Evolutionary conservation across 176 grass and related monocot species (phyloP), one percentile per base, ranked within the genome.

Genomic region (Oryza officinalis): DNA sequence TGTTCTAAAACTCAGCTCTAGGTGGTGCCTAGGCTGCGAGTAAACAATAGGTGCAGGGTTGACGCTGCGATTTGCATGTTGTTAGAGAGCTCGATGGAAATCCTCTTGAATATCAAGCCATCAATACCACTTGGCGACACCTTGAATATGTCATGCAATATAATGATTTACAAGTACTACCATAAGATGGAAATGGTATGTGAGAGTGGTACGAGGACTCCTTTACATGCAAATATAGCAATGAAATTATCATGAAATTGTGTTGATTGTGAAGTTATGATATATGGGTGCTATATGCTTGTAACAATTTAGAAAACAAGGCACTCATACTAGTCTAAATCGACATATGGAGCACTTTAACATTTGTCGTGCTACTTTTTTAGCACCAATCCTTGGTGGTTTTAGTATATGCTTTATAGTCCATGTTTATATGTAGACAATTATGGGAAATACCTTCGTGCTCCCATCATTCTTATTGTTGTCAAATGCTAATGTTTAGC

Each of bases 401-500:
- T 57, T 57, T 69, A 15, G 27, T 79, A 65, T 83, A 67, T 45
- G 60, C 38, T 80, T 7, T 7, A 5, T 74, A 61, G 46, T 37
- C 78, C 20, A 38, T 54, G 26, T 46, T 28, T 25, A 50, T 60
- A 63, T 73, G 26, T 61, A 47, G 64, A 71, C 20, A 41, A 78
- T 41, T 86, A 28, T 65, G 30, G 23, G 65, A 65, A 82, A 83
- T 88, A 45, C 10, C 61, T 61, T 49, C 8, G 20, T 79, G 14
- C 22, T 74, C 71, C 45, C 44, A 63, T 35, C 63, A 47, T 79
- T 76, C n/a, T 6, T 81, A 63, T 45, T 82, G 50, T 45, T 40
- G 37, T 31, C 37, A 76, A 75, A 70, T 70, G 63, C 77, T 89
- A 89, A 89, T 89, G 69, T 89, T 85, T 70, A 49, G 65, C 73